Evolutionary conservation across 2,329 filamentous ascomycete genomes (phyloP).

Genomic region (Incumbomyces delicatus): DNA sequence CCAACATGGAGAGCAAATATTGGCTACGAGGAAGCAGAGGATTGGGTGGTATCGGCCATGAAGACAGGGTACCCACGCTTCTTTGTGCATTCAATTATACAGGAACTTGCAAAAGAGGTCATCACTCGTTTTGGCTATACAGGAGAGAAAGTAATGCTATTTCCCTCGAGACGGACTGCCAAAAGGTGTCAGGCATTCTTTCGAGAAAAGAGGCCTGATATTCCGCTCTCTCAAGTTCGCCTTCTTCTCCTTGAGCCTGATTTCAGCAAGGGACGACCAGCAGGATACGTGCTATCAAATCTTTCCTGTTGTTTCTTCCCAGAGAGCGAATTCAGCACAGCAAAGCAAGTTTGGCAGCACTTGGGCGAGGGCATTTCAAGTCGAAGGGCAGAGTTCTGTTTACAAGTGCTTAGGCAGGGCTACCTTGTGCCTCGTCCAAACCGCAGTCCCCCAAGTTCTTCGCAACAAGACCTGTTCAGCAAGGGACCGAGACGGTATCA

Average conservation of each 20-base stretch:
- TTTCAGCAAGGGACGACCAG: slow-evolving; percentile 39
- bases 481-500: slow-evolving; percentile 79
- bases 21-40: slow-evolving; percentile 84
- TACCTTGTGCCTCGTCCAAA: slow-evolving; percentile 39
- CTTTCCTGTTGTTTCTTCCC: slow-evolving; percentile 65
- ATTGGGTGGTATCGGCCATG: slow-evolving; percentile 79
- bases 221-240: slow-evolving; percentile 40
- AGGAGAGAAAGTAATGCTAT: slow-evolving; percentile 60
- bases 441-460: slow-evolving; percentile 17
- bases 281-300: slow-evolving; percentile 40
- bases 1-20: slow-evolving; percentile 89
- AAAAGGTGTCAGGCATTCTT: slow-evolving; percentile 67
- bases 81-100: slow-evolving; percentile 79
- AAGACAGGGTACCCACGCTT: slow-evolving; percentile 88
- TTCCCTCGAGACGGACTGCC: slow-evolving; percentile 64
- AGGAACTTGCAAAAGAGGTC: slow-evolving; percentile 61
- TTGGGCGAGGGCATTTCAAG: slow-evolving; percentile 88
- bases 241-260: slow-evolving; percentile 57
- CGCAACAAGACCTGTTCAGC: slow-evolving; percentile 27
- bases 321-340: slow-evolving; percentile 54
- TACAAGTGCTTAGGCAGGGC: slow-evolving; percentile 61
- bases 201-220: slow-evolving; percentile 45
- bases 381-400: slow-evolving; percentile 81
- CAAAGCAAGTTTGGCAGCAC: slow-evolving; percentile 98
- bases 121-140: slow-evolving; percentile 50